Percentiles rank a stretch among this genome's conserved stretches.
These are phyloP conservation scores for Xanthoconium purpureum DNA, from an alignment of 768 basidiomycete species.

Conservation along the genomic window DNA sequence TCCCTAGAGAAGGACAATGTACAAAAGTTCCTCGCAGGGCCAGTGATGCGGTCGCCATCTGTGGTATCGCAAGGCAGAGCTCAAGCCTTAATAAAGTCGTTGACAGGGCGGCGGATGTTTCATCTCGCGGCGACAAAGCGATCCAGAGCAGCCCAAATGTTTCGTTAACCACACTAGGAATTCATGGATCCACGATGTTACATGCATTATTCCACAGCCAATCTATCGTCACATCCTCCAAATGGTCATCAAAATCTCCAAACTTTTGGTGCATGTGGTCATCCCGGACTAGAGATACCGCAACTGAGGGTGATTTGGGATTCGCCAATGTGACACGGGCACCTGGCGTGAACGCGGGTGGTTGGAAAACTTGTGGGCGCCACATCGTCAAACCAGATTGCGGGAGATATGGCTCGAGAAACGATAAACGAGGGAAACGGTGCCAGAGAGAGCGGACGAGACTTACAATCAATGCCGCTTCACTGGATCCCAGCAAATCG, in stretches of 20 bases:
- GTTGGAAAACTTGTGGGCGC: constrained; percentile 42
- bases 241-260: constrained; percentile 80
- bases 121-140: neutral
- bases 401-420: constrained; percentile 49
- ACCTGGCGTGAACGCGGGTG: constrained; percentile 42
- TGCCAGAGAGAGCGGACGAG: neutral
- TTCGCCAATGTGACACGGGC: constrained; percentile 49
- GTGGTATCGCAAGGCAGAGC: neutral
- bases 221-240: constrained; percentile 63
- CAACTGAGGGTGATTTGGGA: constrained; percentile 43
- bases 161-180: too few relatives aligned
- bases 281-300: constrained; percentile 49
- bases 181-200: constrained; percentile 22
- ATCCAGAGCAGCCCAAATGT: neutral
- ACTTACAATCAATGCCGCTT: constrained; percentile 59
- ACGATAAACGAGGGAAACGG: constrained; percentile 1
- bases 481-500: constrained; percentile 48
- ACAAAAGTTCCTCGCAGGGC: constrained; percentile 53
- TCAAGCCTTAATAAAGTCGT: neutral
- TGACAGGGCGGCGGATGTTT: neutral
- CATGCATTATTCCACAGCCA: constrained; percentile 44
- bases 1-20: constrained; percentile 50
- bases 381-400: constrained; percentile 40
- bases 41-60: constrained; percentile 5
- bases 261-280: constrained; percentile 53